Evolutionary conservation across 768 basidiomycete genomes (phyloP), one percentile per base, ranked within the genome.

Genomic region (Termitomyces eurrhizus): DNA sequence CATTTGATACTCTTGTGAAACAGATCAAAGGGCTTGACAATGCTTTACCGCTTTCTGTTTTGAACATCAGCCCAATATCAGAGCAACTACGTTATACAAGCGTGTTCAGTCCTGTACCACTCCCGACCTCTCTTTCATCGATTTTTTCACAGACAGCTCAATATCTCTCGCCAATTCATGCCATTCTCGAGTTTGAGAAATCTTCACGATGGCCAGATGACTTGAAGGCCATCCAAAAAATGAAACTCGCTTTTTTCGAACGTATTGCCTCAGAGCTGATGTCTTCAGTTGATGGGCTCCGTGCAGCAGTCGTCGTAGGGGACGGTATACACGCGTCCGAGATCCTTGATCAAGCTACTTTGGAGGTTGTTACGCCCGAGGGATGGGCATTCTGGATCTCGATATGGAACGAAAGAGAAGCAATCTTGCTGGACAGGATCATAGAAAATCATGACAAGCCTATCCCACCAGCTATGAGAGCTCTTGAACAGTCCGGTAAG

Each of bases 181-280:
- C 94, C 52, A 71, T 94, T 26, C 73, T 98, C 36, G 90, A 95
- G 71, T 97, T 98, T 67, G 96, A 98, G 70, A 90, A 89, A 62
- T 96, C 94, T 0, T 86, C 89, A 0, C 84, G 84, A 62, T 99
- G 97, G 97, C 96, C 97, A 0, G 95, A 98, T 68, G 94, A 98
- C 64, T 80, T 98, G 4, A 81, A 79, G 18, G 94, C 95, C 0
- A 90, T 98, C 51, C 96, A 97, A 71, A 93, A 93, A 63, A 88
- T 94, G 73, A 98, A 98, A 72, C 77, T 96, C 1, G 96, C 95
- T 0, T 90, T 98, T 70, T 85, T 98, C 62, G 92, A 94, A 68
- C 84, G 85, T 44, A 79, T 98, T 7, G 93, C 89, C 1, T 76
- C 78, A 21, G 78, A 80, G 1, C 77, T 97, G 51, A 84, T 86